phyloP scores from a whole-genome alignment of 2,329 filamentous ascomycete species.

The Aspergillus flavus region DNA sequence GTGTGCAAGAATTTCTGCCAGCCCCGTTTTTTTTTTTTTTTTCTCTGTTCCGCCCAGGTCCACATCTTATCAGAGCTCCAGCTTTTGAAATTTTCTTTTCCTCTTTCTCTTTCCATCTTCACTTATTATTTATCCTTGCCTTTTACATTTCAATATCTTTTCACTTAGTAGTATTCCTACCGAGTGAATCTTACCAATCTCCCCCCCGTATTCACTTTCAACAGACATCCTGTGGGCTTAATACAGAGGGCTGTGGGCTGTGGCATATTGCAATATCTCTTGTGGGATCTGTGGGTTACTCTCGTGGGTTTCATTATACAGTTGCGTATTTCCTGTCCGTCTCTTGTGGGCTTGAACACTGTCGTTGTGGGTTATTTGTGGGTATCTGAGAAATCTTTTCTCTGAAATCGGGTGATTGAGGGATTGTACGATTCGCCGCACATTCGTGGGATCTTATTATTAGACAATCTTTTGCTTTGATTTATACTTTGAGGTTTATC shows the following conservation, averaged over 20 bases:
- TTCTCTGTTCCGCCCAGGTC: background rate
- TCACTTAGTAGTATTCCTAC: conserved; percentile 20
- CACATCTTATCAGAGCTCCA: conserved; percentile 33
- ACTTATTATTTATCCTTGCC: conserved; percentile 8
- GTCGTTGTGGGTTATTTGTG: conserved; percentile 46
- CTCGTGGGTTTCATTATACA: conserved; percentile 45
- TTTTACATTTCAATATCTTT: conserved; percentile 17
- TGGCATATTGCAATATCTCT: conserved; percentile 43
- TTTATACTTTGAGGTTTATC: conserved; percentile 1
- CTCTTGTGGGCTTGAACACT: conserved; percentile 49
- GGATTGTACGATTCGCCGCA: conserved; percentile 41
- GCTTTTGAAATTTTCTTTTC: conserved; percentile 26
- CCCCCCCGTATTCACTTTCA: conserved; percentile 28
- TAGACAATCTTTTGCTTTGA: conserved; percentile 20
- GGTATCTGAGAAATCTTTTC: conserved; percentile 34
- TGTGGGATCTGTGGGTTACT: conserved; percentile 44
- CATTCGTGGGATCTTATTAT: conserved; percentile 28
- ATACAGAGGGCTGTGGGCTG: conserved; percentile 48
- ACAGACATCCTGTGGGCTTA: conserved; percentile 42
- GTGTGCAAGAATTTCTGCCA: conserved; percentile 33
- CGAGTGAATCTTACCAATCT: conserved; percentile 11
- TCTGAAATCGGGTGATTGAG: conserved; percentile 39
- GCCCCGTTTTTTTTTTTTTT: conserved; percentile 32
- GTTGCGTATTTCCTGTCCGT: conserved; percentile 45
- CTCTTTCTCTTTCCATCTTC: conserved; percentile 16